phyloP scores from a whole-genome alignment of 306 rosid species.

The Abrus pulchellus region DNA sequence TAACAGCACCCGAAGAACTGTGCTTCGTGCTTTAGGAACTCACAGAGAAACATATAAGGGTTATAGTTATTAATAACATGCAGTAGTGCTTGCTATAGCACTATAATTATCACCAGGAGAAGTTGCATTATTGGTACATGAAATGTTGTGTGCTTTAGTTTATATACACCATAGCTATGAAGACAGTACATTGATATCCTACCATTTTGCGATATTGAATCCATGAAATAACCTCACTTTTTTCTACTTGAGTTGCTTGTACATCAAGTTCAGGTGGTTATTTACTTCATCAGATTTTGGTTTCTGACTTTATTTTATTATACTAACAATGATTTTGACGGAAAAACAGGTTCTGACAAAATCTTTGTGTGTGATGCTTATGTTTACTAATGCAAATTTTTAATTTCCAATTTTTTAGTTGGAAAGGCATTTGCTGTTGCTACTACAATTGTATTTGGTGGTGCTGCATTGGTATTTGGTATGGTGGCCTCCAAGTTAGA shows the following conservation, averaged over 20 bases:
- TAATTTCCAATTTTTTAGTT: slow-evolving; percentile 60
- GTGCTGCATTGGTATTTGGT: slow-evolving; percentile 74
- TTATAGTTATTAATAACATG: neutral
- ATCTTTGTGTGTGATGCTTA: slow-evolving; percentile 3
- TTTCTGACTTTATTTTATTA: neutral
- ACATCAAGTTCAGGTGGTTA: slow-evolving; percentile 18
- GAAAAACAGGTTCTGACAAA: neutral
- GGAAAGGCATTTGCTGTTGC: slow-evolving; percentile 86
- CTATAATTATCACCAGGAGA: neutral
- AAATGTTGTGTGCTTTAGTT: neutral
- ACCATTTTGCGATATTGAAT: neutral
- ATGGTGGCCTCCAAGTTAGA: slow-evolving; percentile 74
- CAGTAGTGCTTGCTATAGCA: neutral
- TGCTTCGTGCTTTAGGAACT: neutral
- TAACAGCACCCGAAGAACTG: neutral
- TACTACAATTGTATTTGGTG: slow-evolving; percentile 81
- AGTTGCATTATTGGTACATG: neutral
- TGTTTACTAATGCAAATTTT: slow-evolving; percentile 39
- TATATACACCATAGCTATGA: slow-evolving; percentile 16
- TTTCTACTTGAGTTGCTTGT: slow-evolving; percentile 21
- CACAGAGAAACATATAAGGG: neutral
- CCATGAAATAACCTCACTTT: neutral
- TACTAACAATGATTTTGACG: slow-evolving; percentile 15
- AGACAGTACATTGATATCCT: neutral
- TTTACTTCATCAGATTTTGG: neutral